phyloP scores from a whole-genome alignment of 2,329 filamentous ascomycete species.

The Ilyonectria robusta region DNA sequence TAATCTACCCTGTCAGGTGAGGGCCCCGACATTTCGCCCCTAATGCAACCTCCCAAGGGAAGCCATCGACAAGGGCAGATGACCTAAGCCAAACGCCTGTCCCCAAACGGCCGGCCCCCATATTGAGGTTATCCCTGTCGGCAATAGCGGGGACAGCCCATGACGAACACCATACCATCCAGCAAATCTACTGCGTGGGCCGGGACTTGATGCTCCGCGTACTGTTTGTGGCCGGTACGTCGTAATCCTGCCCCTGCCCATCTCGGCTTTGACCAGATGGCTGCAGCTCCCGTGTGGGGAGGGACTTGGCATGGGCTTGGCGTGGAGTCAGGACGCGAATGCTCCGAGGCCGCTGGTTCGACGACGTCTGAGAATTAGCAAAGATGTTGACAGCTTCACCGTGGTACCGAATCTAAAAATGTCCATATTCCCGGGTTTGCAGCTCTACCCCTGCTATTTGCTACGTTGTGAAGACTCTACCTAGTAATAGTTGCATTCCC shows the following conservation, averaged over 20 bases:
- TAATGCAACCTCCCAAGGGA: neutral
- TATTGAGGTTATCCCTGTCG: neutral
- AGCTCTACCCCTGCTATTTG: too few species aligned
- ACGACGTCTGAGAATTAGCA: too few species aligned
- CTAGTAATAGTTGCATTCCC: too few species aligned
- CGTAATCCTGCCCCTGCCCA: neutral
- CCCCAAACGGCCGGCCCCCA: neutral
- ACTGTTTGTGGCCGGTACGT: neutral
- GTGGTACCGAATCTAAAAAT: too few species aligned
- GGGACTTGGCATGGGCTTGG: neutral
- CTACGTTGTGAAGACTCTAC: too few species aligned
- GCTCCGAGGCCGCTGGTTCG: too few species aligned
- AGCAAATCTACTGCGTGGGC: neutral
- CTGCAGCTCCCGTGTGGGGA: neutral
- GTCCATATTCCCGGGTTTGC: too few species aligned
- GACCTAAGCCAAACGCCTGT: neutral
- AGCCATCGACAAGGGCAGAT: neutral
- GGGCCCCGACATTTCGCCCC: neutral
- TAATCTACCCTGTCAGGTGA: constrained; percentile 3
- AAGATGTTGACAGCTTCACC: too few species aligned
- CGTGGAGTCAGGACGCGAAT: neutral
- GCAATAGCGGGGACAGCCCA: neutral
- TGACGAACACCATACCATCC: neutral
- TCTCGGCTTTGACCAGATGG: neutral
- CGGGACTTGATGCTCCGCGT: neutral